These are phyloP conservation scores for Ganoderma sp. DNA, from an alignment of 1,284 basidiomycete species.

Conservation along the genomic window DNA sequence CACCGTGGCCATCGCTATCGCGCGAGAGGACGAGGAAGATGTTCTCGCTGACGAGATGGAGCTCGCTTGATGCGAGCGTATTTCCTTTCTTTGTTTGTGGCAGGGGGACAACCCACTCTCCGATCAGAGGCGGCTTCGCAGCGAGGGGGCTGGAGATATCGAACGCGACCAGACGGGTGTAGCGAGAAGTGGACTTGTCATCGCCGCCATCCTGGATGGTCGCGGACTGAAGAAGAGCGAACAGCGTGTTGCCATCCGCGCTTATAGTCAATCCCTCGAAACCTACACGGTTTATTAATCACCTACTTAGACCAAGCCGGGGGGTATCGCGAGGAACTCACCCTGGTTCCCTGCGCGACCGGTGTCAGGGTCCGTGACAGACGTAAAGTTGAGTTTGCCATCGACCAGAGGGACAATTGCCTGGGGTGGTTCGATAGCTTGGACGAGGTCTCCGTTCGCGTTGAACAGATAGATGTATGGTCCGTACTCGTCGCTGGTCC, in stretches of 20 bases:
- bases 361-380: slow-evolving; percentile 54
- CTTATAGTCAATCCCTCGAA: slow-evolving; percentile 70
- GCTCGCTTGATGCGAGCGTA: slow-evolving; percentile 59
- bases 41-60: slow-evolving; percentile 58
- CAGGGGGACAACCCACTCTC: slow-evolving; percentile 69
- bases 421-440: slow-evolving; percentile 64
- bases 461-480: slow-evolving; percentile 69
- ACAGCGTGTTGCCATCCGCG: slow-evolving; percentile 54
- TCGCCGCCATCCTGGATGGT: slow-evolving; percentile 68
- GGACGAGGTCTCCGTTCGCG: slow-evolving; percentile 53
- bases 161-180: slow-evolving; percentile 63
- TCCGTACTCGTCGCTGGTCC: slow-evolving; percentile 73
- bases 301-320: background rate
- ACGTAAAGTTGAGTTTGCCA: slow-evolving; percentile 63
- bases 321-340: slow-evolving; percentile 26
- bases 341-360: slow-evolving; percentile 58
- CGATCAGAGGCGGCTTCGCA: slow-evolving; percentile 46
- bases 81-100: slow-evolving; percentile 61
- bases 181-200: slow-evolving; percentile 52
- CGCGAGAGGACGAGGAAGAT: slow-evolving; percentile 65
- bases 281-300: slow-evolving; percentile 43
- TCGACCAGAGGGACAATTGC: slow-evolving; percentile 56
- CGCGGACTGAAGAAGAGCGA: slow-evolving; percentile 67
- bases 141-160: slow-evolving; percentile 48
- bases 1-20: slow-evolving; percentile 67